A percentile compares a stretch with the other conserved stretches of the same genome.
Evolutionary conservation across 345 rosid species (phyloP).

Genomic region (Populus davidiana): DNA sequence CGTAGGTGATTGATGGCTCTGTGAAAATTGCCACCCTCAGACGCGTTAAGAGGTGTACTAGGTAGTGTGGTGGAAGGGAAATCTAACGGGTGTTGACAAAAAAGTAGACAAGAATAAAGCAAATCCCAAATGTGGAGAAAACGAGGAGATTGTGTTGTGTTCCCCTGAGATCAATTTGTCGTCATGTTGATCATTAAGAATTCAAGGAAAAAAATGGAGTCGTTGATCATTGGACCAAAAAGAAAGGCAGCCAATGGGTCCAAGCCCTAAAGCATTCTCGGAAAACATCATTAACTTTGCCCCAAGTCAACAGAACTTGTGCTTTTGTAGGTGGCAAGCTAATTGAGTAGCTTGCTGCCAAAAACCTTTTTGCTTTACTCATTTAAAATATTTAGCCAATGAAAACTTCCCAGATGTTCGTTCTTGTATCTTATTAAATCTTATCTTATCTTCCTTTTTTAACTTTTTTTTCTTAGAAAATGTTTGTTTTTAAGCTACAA

Average conservation of each 20-base stretch:
- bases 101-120: neutral
- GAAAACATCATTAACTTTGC: neutral
- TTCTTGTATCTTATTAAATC: neutral
- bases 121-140: neutral
- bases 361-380: too few relatives aligned
- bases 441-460: neutral
- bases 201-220: neutral
- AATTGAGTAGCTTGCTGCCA: neutral
- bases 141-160: neutral
- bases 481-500: too few relatives aligned
- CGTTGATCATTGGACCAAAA: neutral
- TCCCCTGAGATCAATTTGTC: neutral
- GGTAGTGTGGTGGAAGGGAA: neutral
- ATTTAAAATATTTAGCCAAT: neutral
- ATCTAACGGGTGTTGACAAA: neutral
- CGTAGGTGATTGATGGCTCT: neutral
- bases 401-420: neutral
- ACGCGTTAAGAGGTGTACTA: neutral
- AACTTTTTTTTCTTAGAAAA: too few relatives aligned
- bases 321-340: neutral
- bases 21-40: neutral
- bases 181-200: neutral
- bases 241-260: neutral
- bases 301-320: neutral
- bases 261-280: neutral